A percentile compares a stretch with the other conserved stretches of the same genome.
Conservation (phyloP, 2,329 filamentous ascomycete species). For the Beauveria caledonica region DNA sequence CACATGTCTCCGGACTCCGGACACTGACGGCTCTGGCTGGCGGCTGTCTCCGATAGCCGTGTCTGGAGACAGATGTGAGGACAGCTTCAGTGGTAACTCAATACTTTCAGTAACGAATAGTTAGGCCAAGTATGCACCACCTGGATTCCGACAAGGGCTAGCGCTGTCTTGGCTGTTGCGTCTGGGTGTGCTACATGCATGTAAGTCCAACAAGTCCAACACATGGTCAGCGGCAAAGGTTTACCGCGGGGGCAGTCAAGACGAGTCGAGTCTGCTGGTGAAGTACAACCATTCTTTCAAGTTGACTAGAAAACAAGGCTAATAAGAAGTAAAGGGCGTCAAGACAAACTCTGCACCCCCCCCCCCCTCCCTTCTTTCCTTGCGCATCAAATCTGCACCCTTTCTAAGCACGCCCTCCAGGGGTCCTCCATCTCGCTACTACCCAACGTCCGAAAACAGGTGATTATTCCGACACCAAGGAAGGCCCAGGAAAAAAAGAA, state of each 20-base stretch:
- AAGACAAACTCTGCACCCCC: not conserved
- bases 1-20: not conserved
- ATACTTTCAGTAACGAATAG: not conserved
- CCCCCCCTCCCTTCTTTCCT: too few species aligned
- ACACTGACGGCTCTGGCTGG: not conserved
- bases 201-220: not conserved
- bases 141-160: not conserved
- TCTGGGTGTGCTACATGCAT: not conserved
- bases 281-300: not conserved
- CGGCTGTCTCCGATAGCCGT: not conserved
- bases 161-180: not conserved
- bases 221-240: not conserved
- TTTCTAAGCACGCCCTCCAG: not conserved
- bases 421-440: slow-evolving; percentile 5
- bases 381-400: not conserved
- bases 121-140: not conserved
- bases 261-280: not conserved
- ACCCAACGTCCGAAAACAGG: slow-evolving; percentile 8
- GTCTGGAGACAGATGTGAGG: not conserved
- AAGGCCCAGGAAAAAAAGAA: not conserved
- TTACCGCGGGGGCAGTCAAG: not conserved
- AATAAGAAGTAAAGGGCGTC: not conserved
- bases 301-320: not conserved
- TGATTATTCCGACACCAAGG: slow-evolving; percentile 8
- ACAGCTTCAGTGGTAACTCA: not conserved